Conservation (phyloP, 208 protist species). For the Endotrypanum monterogeii region DNA sequence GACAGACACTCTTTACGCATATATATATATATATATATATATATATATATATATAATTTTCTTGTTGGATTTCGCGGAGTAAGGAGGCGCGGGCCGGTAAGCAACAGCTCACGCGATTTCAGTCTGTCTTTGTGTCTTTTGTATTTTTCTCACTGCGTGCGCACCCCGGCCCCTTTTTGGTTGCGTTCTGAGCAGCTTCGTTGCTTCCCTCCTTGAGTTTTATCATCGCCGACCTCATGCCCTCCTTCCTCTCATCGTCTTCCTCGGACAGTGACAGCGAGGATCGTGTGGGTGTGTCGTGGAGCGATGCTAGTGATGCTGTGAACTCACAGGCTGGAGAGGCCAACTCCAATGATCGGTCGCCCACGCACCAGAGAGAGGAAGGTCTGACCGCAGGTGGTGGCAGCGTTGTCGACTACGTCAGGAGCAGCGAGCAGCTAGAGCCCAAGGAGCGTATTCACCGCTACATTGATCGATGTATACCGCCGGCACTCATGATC, state of each 20-base stretch:
- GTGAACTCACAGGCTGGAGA: conserved; percentile 3
- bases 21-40: neutral
- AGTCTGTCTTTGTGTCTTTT: no score
- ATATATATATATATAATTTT: neutral
- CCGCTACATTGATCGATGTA: conserved; percentile 27
- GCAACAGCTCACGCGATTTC: no score
- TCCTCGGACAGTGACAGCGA: neutral
- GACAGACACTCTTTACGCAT: no score
- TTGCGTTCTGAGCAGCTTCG: neutral
- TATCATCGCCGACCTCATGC: neutral
- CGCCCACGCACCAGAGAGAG: neutral
- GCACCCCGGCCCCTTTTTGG: neutral
- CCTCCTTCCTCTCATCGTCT: neutral
- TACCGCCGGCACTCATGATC: conserved; percentile 14
- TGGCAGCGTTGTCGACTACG: neutral
- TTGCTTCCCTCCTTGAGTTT: no score
- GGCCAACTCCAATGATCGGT: neutral
- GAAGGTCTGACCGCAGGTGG: neutral
- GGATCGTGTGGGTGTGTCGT: neutral
- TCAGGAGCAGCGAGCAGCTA: neutral
- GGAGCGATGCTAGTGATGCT: conserved; percentile 2
- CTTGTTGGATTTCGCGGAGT: no score
- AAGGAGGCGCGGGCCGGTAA: no score
- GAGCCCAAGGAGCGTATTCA: conserved; percentile 24
- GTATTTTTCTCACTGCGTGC: neutral